Base-by-base conservation (phyloP, 768 basidiomycete genomes). In the Mycena amicta region DNA sequence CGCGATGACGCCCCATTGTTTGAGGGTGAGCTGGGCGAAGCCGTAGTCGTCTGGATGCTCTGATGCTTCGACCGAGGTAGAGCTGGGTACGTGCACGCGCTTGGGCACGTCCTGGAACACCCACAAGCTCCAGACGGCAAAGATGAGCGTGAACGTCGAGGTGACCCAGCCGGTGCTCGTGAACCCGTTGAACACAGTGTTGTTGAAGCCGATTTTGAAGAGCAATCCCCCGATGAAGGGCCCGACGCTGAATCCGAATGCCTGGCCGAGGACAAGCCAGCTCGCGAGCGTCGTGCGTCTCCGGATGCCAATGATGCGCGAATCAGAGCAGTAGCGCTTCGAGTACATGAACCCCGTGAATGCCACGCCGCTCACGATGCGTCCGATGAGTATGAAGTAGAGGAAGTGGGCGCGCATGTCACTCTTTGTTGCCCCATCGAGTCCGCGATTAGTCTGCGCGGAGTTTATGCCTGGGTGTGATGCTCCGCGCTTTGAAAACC, bases 121-220 rank as follows among this genome's bases (percentile, higher is more conserved):
- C 2, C 66, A 70, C 66, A 23, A 72, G 57, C 41, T 57, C 13
- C 50, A 59, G 5, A 68, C 59, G 75, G 79, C 80, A 63, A 80
- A 82, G 18, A 73, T 53, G 12, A 69, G 62, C 71, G 78, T 80
- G 12, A 75, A 59, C 13, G 56, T 67, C 0, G 78, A 74, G 72
- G 82, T 79, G 45, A 82, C 54, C 82, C 82, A 83, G 3, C 75
- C 80, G 0, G 81, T 80, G 57, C 80, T 79, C 3, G 80, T 81
- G 57, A 75, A 80, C 3, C 83, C 81, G 57, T 84, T 83, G 68
- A 82, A 83, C 16, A 82, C 59, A 0, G 68, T 46, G 55, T 72
- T 80, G 15, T 58, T 53, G 64, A 81, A 81, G 2, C 81, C 80
- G 28, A 82, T 59, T 50, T 76, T 82, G 67, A 77, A 83, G 56